Evolutionary conservation across 177 flowering plant genomes (phyloP).

Genomic region (Vitis hybrid): DNA sequence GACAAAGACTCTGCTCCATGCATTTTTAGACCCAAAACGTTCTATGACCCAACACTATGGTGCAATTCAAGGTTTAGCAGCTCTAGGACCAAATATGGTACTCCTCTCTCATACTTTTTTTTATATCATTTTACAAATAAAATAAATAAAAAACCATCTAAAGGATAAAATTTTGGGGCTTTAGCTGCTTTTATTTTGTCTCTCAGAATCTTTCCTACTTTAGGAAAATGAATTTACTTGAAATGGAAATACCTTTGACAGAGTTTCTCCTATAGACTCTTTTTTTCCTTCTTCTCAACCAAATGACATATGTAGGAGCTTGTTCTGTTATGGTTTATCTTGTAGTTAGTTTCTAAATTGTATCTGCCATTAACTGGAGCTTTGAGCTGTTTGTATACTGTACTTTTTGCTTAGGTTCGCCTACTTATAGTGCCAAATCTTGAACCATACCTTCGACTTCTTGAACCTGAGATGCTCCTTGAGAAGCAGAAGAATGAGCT

Average conservation of each 20-base stretch:
- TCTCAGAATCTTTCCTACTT: neutral
- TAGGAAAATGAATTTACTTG: neutral
- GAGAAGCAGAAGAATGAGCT: conserved; percentile 89
- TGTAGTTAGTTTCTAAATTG: neutral
- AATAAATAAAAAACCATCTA: neutral
- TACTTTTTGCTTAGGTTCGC: conserved; percentile 52
- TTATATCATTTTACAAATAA: neutral
- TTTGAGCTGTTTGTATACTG: conserved; percentile 7
- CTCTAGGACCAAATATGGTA: conserved; percentile 91
- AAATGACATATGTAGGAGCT: no score
- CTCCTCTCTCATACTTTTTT: conserved; percentile 6
- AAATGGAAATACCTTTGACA: neutral
- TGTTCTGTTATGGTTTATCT: neutral
- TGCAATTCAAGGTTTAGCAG: conserved; percentile 89
- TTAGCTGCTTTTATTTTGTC: neutral
- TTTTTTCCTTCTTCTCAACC: neutral
- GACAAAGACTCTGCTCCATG: conserved; percentile 79
- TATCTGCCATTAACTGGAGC: neutral
- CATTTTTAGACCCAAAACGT: conserved; percentile 82
- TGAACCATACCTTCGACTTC: conserved; percentile 70
- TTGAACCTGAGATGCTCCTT: conserved; percentile 80
- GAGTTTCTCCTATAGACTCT: neutral
- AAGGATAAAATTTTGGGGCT: neutral
- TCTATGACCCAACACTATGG: conserved; percentile 94
- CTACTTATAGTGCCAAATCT: conserved; percentile 84